A percentile compares a stretch with the other conserved stretches of the same genome.
These are phyloP conservation scores for Yamadazyma conglobata DNA, from an alignment of 1,139 yeast genomes.

Conservation along the genomic window DNA sequence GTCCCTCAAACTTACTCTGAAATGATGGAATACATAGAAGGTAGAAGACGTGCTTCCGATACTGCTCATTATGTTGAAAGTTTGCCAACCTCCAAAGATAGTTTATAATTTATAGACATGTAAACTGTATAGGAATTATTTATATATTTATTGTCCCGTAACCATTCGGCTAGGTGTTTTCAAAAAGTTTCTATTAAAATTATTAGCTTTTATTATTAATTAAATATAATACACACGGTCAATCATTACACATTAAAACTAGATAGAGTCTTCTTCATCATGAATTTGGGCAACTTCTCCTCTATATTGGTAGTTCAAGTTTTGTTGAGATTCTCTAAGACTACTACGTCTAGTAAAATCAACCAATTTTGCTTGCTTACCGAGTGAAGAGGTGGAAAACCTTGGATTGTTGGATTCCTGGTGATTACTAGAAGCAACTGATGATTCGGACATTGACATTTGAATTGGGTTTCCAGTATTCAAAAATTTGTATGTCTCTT, in stretches of 20 bases:
- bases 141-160: too few species aligned
- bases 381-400: constrained; percentile 18
- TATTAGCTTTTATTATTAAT: constrained; percentile 6
- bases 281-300: constrained; percentile 39
- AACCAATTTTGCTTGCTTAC: constrained; percentile 44
- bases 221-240: constrained; percentile 8
- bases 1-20: constrained; percentile 86
- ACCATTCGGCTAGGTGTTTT: too few species aligned
- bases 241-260: constrained; percentile 3
- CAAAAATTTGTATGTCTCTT: constrained; percentile 13
- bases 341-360: constrained; percentile 52
- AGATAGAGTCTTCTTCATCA: constrained; percentile 20
- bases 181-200: too few species aligned
- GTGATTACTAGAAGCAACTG: constrained; percentile 7
- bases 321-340: constrained; percentile 35
- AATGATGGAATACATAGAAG: constrained; percentile 89
- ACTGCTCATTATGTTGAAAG: constrained; percentile 67
- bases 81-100: constrained; percentile 21
- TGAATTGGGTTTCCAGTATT: constrained; percentile 14
- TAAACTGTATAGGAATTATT: constrained; percentile 1
- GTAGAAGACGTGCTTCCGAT: constrained; percentile 82
- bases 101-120: constrained; percentile 5
- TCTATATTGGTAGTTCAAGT: constrained; percentile 19
- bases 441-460: constrained; percentile 13
- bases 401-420: constrained; percentile 9